Evolutionary conservation across 768 basidiomycete species (phyloP).

Genomic region (Podaxis sp.): DNA sequence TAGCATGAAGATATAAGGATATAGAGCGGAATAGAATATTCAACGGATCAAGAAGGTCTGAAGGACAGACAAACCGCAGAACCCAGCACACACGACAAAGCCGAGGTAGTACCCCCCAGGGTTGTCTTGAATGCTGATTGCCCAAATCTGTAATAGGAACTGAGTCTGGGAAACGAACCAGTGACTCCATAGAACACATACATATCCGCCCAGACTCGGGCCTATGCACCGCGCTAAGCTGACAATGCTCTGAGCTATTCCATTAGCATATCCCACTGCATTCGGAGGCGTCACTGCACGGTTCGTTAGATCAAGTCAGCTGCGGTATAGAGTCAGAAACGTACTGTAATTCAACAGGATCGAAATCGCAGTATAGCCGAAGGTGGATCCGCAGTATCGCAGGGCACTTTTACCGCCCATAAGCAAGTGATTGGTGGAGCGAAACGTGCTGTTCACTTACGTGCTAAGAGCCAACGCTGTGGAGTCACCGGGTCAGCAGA

Average conservation of each 20-base stretch:
- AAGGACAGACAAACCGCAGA: constrained; percentile 60
- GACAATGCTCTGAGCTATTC: constrained; percentile 93
- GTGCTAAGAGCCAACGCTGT: constrained; percentile 77
- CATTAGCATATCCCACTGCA: constrained; percentile 90
- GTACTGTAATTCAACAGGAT: constrained; percentile 85
- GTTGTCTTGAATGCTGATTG: constrained; percentile 61
- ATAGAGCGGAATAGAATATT: constrained; percentile 15
- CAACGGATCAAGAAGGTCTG: constrained; percentile 75
- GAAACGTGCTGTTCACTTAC: constrained; percentile 41
- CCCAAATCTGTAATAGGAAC: constrained; percentile 60
- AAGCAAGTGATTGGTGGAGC: constrained; percentile 1
- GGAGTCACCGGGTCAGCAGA: constrained; percentile 11
- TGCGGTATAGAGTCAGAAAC: constrained; percentile 11
- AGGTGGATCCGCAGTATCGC: constrained; percentile 85
- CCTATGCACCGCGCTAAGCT: constrained; percentile 91
- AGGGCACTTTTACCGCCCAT: constrained; percentile 54
- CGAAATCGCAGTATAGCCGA: constrained; percentile 87
- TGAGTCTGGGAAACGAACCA: not conserved
- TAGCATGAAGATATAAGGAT: constrained; percentile 3
- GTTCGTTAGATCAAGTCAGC: constrained; percentile 12
- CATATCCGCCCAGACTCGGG: constrained; percentile 82
- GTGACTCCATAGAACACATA: constrained; percentile 32
- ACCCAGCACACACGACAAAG: constrained; percentile 63
- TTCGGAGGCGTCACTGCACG: constrained; percentile 82
- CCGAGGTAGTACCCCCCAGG: constrained; percentile 75